Evolutionary conservation across 371 early-diverging fungal species (phyloP), one percentile per base, ranked within the genome.

Genomic region (Astathelohania contejeani): DNA sequence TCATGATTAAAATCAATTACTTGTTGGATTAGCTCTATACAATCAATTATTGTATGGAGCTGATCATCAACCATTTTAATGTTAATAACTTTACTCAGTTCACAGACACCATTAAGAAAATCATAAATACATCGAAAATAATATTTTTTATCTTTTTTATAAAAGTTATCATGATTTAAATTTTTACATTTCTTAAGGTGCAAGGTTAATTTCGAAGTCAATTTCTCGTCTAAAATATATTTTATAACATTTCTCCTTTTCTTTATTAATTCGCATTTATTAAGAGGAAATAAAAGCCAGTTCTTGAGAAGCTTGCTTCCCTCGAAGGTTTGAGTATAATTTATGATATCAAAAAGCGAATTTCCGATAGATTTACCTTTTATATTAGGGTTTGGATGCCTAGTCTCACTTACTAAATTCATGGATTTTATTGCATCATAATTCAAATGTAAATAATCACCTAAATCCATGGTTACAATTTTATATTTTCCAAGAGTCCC

Each of bases 221-320:
- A 37, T 14, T n/a, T 48, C 25, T 56, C 48, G 19, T 48, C 40
- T 12, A 56, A 1, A 18, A 56, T 35, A 56, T 32, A 49, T 28
- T 56, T 48, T 20, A 56, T 32, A 22, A 42, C n/a, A 26, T 25
- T 18, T 27, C 20, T 7, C 32, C 69, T 63, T 53, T 56, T 48
- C 24, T 63, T 49, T 49, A 68, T 68, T 25, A 53, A 37, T 20
- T 56, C 32, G 4, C 53, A 1, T 47, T 50, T 39, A 10, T 24
- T 24, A 14, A 68, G 51, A 3, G 69, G 69, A 32, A 55, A 55
- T 1, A 61, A 28, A 16, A 68, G 37, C 61, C 60, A 64, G 25
- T 52, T 4, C 46, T 60, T 58, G 18, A 68, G 44, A 14, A 60
- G 32, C 29, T 58, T 53, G 28, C 32, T 57, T n/a, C 69, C 69